Percentiles rank a stretch among this genome's conserved stretches.
phyloP scores from a whole-genome alignment of 2,329 filamentous ascomycete species.

The Aureobasidium uvarum region DNA sequence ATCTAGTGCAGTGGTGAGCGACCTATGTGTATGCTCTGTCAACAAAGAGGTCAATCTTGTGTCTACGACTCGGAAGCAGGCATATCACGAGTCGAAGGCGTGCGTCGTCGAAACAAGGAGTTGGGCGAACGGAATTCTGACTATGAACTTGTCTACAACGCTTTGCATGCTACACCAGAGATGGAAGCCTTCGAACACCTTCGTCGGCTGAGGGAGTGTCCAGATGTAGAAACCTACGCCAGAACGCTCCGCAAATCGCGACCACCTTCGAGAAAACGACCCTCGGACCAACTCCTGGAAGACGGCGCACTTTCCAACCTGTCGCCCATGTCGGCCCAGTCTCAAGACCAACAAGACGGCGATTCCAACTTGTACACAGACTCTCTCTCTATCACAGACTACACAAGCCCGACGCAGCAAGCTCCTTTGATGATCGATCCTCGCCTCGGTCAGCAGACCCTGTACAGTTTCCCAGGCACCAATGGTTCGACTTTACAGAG shows the following conservation, averaged over 20 bases:
- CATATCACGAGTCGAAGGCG: constrained; percentile 19
- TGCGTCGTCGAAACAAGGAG: constrained; percentile 23
- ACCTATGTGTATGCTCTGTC: constrained; percentile 20
- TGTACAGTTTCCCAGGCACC: background rate
- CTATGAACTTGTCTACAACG: constrained; percentile 14
- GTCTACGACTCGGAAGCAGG: constrained; percentile 23
- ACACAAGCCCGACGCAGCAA: background rate
- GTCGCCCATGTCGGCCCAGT: background rate
- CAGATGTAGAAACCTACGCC: constrained; percentile 11
- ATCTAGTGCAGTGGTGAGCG: constrained; percentile 25
- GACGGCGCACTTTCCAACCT: background rate
- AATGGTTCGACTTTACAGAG: constrained; percentile 11
- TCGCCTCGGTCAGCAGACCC: constrained; percentile 8
- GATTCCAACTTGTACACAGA: background rate
- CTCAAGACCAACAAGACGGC: constrained; percentile 7
- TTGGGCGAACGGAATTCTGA: constrained; percentile 20
- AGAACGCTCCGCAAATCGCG: background rate
- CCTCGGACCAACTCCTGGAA: background rate
- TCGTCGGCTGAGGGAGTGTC: constrained; percentile 6
- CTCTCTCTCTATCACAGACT: background rate
- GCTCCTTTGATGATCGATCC: constrained; percentile 5
- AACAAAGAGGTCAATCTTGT: constrained; percentile 16
- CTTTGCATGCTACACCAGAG: constrained; percentile 6
- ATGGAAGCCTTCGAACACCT: constrained; percentile 16
- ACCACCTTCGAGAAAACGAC: background rate